phyloP scores from a whole-genome alignment of 768 basidiomycete genomes.

The Mycena metata region DNA sequence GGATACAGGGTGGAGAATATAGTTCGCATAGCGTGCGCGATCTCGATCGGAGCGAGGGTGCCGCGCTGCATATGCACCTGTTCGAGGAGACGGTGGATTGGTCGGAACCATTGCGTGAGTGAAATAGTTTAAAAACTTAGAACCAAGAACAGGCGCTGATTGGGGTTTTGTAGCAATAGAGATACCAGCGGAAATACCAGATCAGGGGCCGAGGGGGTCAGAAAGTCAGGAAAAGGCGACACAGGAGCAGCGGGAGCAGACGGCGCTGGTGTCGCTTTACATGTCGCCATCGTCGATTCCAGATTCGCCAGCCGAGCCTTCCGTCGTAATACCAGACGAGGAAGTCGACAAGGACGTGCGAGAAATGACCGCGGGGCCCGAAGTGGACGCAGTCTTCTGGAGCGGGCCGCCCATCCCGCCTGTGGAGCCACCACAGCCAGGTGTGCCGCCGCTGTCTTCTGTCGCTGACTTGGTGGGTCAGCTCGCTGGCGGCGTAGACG shows the following conservation, averaged over 20 bases:
- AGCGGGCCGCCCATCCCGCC: constrained; percentile 53
- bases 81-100: constrained; percentile 92
- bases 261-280: constrained; percentile 81
- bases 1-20: constrained; percentile 75
- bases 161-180: constrained; percentile 64
- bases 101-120: constrained; percentile 86
- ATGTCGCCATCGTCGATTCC: constrained; percentile 80
- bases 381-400: constrained; percentile 79
- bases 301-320: constrained; percentile 81
- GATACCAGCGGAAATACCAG: constrained; percentile 67
- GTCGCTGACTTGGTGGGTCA: constrained; percentile 81
- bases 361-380: constrained; percentile 78
- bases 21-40: constrained; percentile 81
- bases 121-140: constrained; percentile 35
- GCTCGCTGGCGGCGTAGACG: constrained; percentile 59
- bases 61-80: constrained; percentile 83
- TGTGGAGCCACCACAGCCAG: constrained; percentile 20
- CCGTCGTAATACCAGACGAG: constrained; percentile 71
- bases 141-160: background rate
- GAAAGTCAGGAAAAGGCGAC: constrained; percentile 75
- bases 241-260: constrained; percentile 86
- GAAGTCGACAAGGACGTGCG: constrained; percentile 74
- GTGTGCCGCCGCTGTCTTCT: constrained; percentile 54
- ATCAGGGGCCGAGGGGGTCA: constrained; percentile 68
- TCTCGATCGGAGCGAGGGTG: constrained; percentile 90